Evolutionary conservation across 2,329 filamentous ascomycete genomes (phyloP).

Genomic region (Orbilia ellipsospora): DNA sequence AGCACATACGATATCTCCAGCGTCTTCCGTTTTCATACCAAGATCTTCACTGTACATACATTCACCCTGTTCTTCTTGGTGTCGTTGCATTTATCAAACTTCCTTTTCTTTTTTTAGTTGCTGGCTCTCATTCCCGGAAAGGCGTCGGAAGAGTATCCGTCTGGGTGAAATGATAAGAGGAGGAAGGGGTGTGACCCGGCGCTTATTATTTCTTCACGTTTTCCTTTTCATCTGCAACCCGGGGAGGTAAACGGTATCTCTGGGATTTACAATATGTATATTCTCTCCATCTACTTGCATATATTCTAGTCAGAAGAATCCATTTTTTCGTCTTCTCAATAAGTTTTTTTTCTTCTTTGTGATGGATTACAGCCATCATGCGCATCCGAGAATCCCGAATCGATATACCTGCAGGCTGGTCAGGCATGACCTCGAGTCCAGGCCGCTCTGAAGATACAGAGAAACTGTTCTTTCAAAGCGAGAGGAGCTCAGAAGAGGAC

Average conservation of each 20-base stretch:
- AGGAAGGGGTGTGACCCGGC: slow-evolving; percentile 30
- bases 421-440: too few relatives aligned
- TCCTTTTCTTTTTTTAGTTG: slow-evolving; percentile 15
- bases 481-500: slow-evolving; percentile 1
- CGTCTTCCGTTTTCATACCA: slow-evolving; percentile 35
- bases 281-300: neutral
- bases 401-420: slow-evolving; percentile 4
- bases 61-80: neutral
- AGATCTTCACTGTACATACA: slow-evolving; percentile 51
- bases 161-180: slow-evolving; percentile 5
- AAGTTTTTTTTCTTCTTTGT: slow-evolving; percentile 27
- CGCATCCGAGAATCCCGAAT: slow-evolving; percentile 5
- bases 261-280: slow-evolving; percentile 27
- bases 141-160: neutral
- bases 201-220: slow-evolving; percentile 27
- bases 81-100: neutral
- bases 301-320: too few relatives aligned
- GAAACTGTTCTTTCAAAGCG: neutral
- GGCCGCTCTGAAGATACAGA: too few relatives aligned
- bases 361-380: slow-evolving; percentile 12
- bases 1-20: slow-evolving; percentile 17
- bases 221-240: slow-evolving; percentile 1
- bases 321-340: slow-evolving; percentile 24
- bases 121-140: slow-evolving; percentile 1
- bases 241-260: slow-evolving; percentile 8